phyloP scores from a whole-genome alignment of 2,329 filamentous ascomycete genomes.

The Escovopsis sp. region DNA sequence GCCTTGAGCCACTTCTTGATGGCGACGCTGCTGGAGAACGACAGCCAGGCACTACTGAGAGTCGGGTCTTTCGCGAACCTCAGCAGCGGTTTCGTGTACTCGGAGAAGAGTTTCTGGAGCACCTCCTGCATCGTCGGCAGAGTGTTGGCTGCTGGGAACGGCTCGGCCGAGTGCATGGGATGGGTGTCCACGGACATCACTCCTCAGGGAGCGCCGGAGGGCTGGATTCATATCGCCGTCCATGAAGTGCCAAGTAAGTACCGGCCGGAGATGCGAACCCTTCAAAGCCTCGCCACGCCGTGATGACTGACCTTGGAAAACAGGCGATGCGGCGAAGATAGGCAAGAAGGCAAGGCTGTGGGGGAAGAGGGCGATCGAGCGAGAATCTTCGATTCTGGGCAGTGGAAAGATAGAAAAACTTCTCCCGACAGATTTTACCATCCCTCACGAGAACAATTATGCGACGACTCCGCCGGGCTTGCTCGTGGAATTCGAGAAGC shows the following conservation, averaged over 20 bases:
- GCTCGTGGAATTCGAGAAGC: slow-evolving; percentile 32
- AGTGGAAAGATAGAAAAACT: slow-evolving; percentile 39
- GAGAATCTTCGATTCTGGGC: slow-evolving; percentile 45
- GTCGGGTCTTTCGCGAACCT: slow-evolving; percentile 48
- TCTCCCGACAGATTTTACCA: slow-evolving; percentile 46
- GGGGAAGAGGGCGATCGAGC: slow-evolving; percentile 44
- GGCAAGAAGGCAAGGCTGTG: slow-evolving; percentile 45
- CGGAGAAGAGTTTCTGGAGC: slow-evolving; percentile 54
- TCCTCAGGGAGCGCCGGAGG: slow-evolving; percentile 35
- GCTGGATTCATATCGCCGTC: slow-evolving; percentile 45
- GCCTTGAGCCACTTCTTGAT: slow-evolving; percentile 49
- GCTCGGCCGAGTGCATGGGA: slow-evolving; percentile 51
- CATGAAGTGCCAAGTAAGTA: slow-evolving; percentile 36
- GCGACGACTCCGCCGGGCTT: slow-evolving; percentile 31
- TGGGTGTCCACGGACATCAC: slow-evolving; percentile 50
- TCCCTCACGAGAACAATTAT: slow-evolving; percentile 43
- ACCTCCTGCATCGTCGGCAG: slow-evolving; percentile 50
- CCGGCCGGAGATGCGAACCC: no score
- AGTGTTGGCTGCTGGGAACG: slow-evolving; percentile 47
- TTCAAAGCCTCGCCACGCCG: not conserved
- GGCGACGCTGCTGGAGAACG: slow-evolving; percentile 50
- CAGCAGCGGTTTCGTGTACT: slow-evolving; percentile 49
- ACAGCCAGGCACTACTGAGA: slow-evolving; percentile 41
- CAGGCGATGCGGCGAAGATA: slow-evolving; percentile 34
- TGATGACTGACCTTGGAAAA: not conserved